Evolutionary conservation across 176 grass and related monocot species (phyloP).

Genomic region (Oryza glaberrima): DNA sequence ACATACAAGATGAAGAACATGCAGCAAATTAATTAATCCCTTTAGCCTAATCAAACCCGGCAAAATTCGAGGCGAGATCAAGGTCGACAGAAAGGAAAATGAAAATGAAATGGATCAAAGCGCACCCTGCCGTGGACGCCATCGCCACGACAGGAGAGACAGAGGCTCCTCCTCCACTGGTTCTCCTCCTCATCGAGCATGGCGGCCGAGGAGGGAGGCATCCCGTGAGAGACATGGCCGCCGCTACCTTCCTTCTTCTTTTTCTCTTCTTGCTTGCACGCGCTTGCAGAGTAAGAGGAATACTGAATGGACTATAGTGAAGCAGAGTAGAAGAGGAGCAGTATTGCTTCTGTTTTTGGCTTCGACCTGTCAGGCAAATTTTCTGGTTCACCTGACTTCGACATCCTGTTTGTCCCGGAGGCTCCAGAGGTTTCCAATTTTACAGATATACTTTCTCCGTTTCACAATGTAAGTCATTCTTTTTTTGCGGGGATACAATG

Average conservation of each 20-base stretch:
- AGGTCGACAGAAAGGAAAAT: background rate
- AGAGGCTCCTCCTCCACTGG: background rate
- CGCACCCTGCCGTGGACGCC: slow-evolving; percentile 48
- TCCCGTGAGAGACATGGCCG: slow-evolving; percentile 32
- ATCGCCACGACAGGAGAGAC: slow-evolving; percentile 37
- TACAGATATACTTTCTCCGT: too few species aligned
- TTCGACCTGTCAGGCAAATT: background rate
- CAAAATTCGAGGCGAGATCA: background rate
- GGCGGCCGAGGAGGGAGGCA: background rate
- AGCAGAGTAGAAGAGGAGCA: background rate
- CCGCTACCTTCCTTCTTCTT: background rate
- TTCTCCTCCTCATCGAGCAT: background rate
- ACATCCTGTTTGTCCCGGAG: background rate
- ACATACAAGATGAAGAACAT: background rate
- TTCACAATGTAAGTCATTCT: too few species aligned
- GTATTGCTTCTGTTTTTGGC: background rate
- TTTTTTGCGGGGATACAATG: too few species aligned
- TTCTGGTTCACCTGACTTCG: background rate
- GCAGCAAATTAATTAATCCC: background rate
- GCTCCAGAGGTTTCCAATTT: too few species aligned
- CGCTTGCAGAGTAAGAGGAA: background rate
- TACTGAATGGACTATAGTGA: background rate
- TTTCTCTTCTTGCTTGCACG: background rate
- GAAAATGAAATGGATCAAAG: background rate
- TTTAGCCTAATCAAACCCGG: too few species aligned